These are phyloP conservation scores for Aspergillus wentii DNA, from an alignment of 495 filamentous ascomycete genomes.

Conservation along the genomic window DNA sequence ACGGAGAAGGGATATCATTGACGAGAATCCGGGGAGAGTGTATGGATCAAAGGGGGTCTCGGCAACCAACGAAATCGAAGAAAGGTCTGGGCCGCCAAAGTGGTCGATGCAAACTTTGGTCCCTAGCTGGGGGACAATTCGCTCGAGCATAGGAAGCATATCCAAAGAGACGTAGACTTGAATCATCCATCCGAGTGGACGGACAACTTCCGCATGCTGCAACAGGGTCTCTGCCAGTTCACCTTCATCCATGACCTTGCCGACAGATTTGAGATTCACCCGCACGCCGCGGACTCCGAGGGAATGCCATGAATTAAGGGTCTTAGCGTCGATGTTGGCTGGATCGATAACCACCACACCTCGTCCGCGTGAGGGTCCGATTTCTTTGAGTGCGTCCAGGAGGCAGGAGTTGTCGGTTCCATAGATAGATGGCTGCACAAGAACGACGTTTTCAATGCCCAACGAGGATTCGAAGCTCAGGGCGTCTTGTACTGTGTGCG, in stretches of 20 bases:
- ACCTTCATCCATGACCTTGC: conserved; percentile 25
- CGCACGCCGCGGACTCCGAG: conserved; percentile 48
- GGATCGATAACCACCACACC: conserved; percentile 48
- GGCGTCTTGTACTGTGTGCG: conserved; percentile 34
- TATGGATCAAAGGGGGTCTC: conserved; percentile 29
- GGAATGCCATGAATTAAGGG: conserved; percentile 40
- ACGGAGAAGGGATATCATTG: conserved; percentile 34
- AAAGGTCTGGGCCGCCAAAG: conserved; percentile 39
- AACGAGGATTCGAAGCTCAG: conserved; percentile 34
- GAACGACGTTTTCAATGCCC: conserved; percentile 38
- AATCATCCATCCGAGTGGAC: conserved; percentile 41
- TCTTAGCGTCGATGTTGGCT: conserved; percentile 20
- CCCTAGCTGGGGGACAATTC: conserved; percentile 34
- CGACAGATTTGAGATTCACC: conserved; percentile 45
- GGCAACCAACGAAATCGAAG: conserved; percentile 3
- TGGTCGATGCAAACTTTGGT: conserved; percentile 48
- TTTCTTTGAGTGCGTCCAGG: conserved; percentile 33
- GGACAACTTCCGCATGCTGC: conserved; percentile 39
- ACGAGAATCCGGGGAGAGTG: conserved; percentile 35
- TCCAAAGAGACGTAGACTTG: conserved; percentile 44
- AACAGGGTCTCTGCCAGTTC: conserved; percentile 31
- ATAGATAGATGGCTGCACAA: conserved; percentile 50
- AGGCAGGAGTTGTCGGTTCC: conserved; percentile 50
- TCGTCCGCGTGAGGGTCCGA: conserved; percentile 40
- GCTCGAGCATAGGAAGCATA: conserved; percentile 35